Evolutionary conservation across 1,284 basidiomycete genomes (phyloP).

Genomic region (Cerioporus squamosus): DNA sequence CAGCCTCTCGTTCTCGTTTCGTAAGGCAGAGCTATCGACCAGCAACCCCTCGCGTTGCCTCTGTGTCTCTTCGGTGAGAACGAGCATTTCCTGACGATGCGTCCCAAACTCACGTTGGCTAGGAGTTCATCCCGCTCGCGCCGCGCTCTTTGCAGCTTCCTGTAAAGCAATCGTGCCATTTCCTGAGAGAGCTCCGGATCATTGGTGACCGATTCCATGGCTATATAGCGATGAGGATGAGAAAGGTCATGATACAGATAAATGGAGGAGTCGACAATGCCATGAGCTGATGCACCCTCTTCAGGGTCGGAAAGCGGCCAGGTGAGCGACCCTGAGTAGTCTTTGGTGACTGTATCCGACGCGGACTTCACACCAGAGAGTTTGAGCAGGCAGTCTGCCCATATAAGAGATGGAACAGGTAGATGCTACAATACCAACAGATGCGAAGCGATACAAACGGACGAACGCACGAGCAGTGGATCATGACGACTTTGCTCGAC

Average conservation of each 20-base stretch:
- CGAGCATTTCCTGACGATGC: not conserved
- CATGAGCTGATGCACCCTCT: not conserved
- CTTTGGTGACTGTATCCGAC: no score
- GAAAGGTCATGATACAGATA: not conserved
- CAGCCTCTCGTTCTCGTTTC: constrained; percentile 7
- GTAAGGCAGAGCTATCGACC: constrained; percentile 6
- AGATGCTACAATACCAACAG: no score
- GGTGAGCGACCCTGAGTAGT: no score
- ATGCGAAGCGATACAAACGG: no score
- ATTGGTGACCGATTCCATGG: constrained; percentile 11
- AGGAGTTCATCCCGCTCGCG: constrained; percentile 12
- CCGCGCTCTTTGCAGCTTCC: constrained; percentile 14
- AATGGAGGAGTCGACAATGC: not conserved
- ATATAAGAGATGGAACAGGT: no score
- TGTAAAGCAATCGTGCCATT: constrained; percentile 13
- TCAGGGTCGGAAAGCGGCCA: no score
- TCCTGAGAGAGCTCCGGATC: constrained; percentile 15
- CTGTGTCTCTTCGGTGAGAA: not conserved
- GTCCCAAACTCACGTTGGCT: constrained; percentile 1
- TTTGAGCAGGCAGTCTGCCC: no score
- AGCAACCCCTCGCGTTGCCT: not conserved
- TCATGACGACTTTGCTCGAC: constrained; percentile 35
- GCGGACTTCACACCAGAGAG: no score
- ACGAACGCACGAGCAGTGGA: not conserved
- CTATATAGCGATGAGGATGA: not conserved